Conservation (phyloP, 1,139 yeast species). For the Saccharomycopsis hybrid region DNA sequence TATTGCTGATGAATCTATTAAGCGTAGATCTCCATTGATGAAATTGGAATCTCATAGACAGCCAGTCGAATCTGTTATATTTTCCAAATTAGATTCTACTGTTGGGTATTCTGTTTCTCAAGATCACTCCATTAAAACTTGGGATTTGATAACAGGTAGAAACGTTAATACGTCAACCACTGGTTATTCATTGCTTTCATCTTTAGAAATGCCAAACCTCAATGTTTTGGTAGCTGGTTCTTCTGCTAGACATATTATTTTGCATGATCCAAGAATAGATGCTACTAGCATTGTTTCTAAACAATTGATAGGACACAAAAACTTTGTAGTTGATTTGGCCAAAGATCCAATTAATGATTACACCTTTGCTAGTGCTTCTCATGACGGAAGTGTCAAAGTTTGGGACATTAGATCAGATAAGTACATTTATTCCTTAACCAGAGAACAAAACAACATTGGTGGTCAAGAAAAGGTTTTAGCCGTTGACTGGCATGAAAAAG, state of each 20-base stretch:
- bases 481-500: constrained; percentile 73
- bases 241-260: constrained; percentile 88
- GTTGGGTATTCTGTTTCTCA: constrained; percentile 93
- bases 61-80: constrained; percentile 80
- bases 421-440: constrained; percentile 77
- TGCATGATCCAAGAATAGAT: constrained; percentile 77
- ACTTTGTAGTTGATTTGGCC: constrained; percentile 77
- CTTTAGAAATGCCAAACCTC: constrained; percentile 58
- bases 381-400: constrained; percentile 89
- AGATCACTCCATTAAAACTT: constrained; percentile 90
- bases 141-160: constrained; percentile 86
- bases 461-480: constrained; percentile 66
- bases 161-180: constrained; percentile 86
- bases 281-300: constrained; percentile 47
- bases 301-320: constrained; percentile 83
- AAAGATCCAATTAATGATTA: constrained; percentile 70
- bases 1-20: constrained; percentile 64
- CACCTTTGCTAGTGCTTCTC: constrained; percentile 84
- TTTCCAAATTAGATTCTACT: constrained; percentile 63
- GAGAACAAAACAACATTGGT: constrained; percentile 44
- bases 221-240: constrained; percentile 86
- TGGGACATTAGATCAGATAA: constrained; percentile 94
- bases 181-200: constrained; percentile 76
- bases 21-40: constrained; percentile 70
- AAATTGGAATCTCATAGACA: constrained; percentile 71